Conservation (phyloP, 2,329 filamentous ascomycete species). For the Ophiostoma fasciatum region DNA sequence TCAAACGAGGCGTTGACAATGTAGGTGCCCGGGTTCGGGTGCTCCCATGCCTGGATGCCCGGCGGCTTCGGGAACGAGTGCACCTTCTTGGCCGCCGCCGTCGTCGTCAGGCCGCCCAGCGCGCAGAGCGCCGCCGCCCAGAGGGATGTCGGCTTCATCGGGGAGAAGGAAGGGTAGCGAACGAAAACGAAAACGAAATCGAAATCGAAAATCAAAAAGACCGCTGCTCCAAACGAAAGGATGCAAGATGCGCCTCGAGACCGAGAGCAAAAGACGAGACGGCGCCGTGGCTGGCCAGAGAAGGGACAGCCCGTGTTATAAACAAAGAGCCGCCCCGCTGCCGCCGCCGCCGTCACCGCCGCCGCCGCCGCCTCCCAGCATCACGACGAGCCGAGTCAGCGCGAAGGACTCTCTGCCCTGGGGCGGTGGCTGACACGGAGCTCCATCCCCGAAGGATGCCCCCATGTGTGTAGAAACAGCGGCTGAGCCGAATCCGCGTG, state of each 20-base stretch:
- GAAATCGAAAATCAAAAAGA: not conserved
- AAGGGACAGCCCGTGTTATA: no score
- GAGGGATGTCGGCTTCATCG: conserved; percentile 3
- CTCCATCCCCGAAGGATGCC: no score
- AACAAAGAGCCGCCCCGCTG: no score
- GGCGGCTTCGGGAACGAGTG: conserved; percentile 1
- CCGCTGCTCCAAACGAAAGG: not conserved
- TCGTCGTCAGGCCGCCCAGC: not conserved
- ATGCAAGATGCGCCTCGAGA: not conserved
- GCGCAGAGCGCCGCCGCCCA: conserved; percentile 6
- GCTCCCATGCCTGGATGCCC: not conserved
- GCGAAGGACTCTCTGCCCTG: no score
- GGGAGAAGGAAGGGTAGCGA: not conserved
- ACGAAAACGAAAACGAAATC: not conserved
- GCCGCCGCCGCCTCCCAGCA: no score
- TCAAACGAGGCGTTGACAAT: conserved; percentile 17
- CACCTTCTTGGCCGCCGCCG: not conserved
- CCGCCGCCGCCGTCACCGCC: no score
- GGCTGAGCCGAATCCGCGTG: no score
- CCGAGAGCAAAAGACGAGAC: not conserved
- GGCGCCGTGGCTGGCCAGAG: no score
- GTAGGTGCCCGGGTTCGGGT: not conserved
- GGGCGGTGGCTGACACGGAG: no score
- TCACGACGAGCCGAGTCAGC: no score
- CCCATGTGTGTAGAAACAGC: no score